Conservation (phyloP, 192 early-diverging fungal genomes). For the Gaertneriomyces sp. region DNA sequence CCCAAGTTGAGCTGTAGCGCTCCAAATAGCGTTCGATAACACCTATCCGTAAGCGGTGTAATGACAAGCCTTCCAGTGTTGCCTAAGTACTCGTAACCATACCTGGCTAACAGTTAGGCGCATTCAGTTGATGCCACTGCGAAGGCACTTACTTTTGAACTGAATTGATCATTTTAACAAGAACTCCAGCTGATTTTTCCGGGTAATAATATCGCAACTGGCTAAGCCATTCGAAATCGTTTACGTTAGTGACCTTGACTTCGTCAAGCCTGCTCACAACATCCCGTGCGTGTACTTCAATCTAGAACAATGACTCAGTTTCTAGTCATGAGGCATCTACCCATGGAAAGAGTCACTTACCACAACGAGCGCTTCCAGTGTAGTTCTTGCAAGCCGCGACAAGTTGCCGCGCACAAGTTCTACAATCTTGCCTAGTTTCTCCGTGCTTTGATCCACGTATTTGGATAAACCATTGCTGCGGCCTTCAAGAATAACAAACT, state of each 20-base stretch:
- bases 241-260: constrained; percentile 36
- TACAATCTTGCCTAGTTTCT: constrained; percentile 49
- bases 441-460: constrained; percentile 46
- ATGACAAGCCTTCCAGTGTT: constrained; percentile 58
- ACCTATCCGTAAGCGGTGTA: constrained; percentile 58
- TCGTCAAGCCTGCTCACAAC: constrained; percentile 49
- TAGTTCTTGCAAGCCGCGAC: constrained; percentile 43
- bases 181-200: constrained; percentile 51
- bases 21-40: constrained; percentile 59
- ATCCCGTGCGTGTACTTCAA: constrained; percentile 62
- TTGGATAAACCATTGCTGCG: constrained; percentile 43
- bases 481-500: constrained; percentile 47
- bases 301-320: constrained; percentile 28
- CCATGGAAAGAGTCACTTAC: constrained; percentile 27
- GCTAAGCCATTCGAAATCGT: constrained; percentile 55
- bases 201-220: constrained; percentile 58
- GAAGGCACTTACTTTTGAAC: constrained; percentile 42
- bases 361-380: constrained; percentile 57
- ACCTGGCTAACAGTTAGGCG: constrained; percentile 17
- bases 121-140: not conserved
- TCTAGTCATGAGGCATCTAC: not conserved
- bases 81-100: constrained; percentile 62
- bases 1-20: constrained; percentile 59
- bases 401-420: constrained; percentile 57
- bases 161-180: constrained; percentile 64